These are phyloP conservation scores for Austropuccinia psidii DNA, from an alignment of 1,284 basidiomycete species.

Conservation along the genomic window DNA sequence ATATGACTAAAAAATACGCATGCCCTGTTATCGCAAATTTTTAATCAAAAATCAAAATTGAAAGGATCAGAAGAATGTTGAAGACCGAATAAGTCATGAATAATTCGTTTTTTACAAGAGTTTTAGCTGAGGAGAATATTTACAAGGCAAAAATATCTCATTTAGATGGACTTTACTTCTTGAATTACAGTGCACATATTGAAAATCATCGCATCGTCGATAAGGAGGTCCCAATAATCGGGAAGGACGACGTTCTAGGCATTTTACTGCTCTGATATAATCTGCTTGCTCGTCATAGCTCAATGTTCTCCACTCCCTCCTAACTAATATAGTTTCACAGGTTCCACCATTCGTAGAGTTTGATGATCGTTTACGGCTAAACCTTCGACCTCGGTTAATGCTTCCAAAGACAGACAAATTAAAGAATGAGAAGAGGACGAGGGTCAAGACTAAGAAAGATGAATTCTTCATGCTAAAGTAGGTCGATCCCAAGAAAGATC, in stretches of 20 bases:
- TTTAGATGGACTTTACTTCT: not conserved
- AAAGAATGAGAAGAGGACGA: too few relatives aligned
- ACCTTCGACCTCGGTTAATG: too few relatives aligned
- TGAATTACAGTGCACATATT: conserved; percentile 14
- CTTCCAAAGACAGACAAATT: too few relatives aligned
- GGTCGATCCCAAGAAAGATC: too few relatives aligned
- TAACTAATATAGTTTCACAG: conserved; percentile 51
- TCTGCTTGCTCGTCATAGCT: conserved; percentile 39
- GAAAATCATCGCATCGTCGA: conserved; percentile 21
- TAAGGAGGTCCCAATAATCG: conserved; percentile 11
- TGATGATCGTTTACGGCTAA: too few relatives aligned
- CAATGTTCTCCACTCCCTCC: conserved; percentile 45
- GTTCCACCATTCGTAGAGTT: conserved; percentile 42
- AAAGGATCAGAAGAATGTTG: not conserved
- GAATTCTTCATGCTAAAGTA: too few relatives aligned
- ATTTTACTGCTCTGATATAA: conserved; percentile 44
- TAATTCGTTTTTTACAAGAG: too few relatives aligned
- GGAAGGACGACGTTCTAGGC: conserved; percentile 18
- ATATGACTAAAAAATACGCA: not conserved
- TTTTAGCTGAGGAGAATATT: not conserved
- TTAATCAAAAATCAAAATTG: not conserved
- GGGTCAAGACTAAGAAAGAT: too few relatives aligned
- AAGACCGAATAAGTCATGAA: too few relatives aligned
- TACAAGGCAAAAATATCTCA: conserved; percentile 15
- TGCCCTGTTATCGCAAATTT: not conserved